Conservation (phyloP, 495 filamentous ascomycete genomes). For the Trichoderma orchidacearum region DNA sequence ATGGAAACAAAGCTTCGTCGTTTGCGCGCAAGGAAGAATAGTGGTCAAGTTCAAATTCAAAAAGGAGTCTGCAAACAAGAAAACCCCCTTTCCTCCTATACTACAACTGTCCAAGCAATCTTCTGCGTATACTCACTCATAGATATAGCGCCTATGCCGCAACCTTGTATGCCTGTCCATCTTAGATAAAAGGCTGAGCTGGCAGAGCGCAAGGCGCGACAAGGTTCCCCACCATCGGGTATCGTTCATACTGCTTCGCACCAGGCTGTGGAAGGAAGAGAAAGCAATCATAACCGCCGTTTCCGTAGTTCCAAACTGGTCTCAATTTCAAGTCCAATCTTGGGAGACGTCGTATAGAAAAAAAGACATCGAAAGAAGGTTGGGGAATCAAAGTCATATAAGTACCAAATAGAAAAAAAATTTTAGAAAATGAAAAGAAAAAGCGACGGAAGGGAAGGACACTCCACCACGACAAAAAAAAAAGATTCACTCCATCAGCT, state of each 20-base stretch:
- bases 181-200: not conserved
- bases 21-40: not conserved
- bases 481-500: not conserved
- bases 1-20: no score
- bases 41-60: not conserved
- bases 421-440: not conserved
- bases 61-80: not conserved
- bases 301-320: not conserved
- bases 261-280: not conserved
- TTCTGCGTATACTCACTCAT: not conserved
- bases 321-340: not conserved
- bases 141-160: not conserved
- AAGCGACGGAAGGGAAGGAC: no score
- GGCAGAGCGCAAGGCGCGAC: not conserved
- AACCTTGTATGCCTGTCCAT: not conserved
- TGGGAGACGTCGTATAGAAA: not conserved
- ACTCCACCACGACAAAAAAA: no score
- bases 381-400: not conserved
- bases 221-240: not conserved
- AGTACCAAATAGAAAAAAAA: not conserved
- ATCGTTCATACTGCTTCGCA: conserved; percentile 1
- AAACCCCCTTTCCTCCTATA: not conserved
- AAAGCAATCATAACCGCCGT: not conserved
- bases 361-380: not conserved
- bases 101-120: not conserved